These are phyloP conservation scores for Tuber indicum DNA, from an alignment of 495 filamentous ascomycete genomes.

Conservation along the genomic window DNA sequence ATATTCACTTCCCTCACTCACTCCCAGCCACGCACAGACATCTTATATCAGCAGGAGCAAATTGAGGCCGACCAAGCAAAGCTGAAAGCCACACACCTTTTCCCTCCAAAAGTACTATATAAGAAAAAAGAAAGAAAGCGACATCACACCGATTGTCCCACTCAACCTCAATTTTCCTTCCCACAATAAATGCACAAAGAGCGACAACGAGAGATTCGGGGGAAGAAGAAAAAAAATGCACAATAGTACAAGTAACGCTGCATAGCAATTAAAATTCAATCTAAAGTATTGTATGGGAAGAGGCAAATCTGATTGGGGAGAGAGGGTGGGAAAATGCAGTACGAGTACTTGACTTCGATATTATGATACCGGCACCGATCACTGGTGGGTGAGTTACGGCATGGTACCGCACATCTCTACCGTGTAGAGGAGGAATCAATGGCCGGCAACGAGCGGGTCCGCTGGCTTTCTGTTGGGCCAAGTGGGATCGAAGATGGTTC, in stretches of 20 bases:
- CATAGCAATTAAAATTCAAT: neutral
- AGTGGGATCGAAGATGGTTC: neutral
- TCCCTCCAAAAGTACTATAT: neutral
- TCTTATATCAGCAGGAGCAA: conserved; percentile 5
- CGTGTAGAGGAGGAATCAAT: neutral
- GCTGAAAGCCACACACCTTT: conserved; percentile 1
- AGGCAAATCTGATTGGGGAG: neutral
- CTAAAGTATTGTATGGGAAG: neutral
- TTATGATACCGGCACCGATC: neutral
- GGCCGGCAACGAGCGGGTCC: neutral
- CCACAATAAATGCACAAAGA: neutral
- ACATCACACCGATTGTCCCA: conserved; percentile 3
- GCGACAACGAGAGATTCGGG: neutral
- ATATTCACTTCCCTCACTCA: neutral
- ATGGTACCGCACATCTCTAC: neutral
- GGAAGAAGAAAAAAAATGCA: neutral
- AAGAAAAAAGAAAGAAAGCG: neutral
- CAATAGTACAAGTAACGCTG: neutral
- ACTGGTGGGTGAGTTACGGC: neutral
- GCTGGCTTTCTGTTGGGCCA: neutral
- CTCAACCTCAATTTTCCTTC: neutral
- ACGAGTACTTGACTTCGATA: neutral
- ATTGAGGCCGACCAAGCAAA: neutral
- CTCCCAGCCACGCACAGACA: neutral
- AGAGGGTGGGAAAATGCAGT: neutral